These are phyloP conservation scores for Ophiostoma perfectum DNA, from an alignment of 2,329 filamentous ascomycete species.

Conservation along the genomic window DNA sequence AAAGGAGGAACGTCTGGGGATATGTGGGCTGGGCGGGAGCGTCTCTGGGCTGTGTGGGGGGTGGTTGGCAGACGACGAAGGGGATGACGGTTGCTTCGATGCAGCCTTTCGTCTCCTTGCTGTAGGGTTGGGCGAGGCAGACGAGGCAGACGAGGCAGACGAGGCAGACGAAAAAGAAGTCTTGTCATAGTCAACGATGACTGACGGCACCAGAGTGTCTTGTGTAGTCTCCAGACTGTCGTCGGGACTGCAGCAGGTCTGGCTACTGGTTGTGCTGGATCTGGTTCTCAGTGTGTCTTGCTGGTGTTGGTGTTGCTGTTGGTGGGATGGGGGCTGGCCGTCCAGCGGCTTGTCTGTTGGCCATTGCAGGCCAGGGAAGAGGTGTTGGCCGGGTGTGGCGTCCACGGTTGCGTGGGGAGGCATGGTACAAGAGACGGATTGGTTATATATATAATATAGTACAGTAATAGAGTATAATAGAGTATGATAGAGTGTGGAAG, in stretches of 20 bases:
- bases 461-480: not conserved
- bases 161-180: not conserved
- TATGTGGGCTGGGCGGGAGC: constrained; percentile 27
- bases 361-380: not conserved
- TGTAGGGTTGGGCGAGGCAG: not conserved
- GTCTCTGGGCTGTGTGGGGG: not conserved
- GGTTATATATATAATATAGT: not conserved
- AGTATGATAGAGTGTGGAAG: not conserved
- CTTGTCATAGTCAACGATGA: not conserved
- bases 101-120: not conserved
- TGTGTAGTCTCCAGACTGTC: not conserved
- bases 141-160: not conserved
- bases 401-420: not conserved
- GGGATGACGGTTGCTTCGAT: not conserved
- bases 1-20: constrained; percentile 6
- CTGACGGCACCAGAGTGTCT: not conserved
- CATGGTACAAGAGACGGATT: not conserved
- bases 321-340: not conserved
- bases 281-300: not conserved
- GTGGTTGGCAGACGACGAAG: not conserved
- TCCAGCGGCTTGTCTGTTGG: constrained; percentile 11
- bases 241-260: constrained; percentile 3
- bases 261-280: constrained; percentile 9
- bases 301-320: too few relatives aligned
- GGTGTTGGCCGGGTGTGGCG: not conserved